Evolutionary conservation across 148 eudicot species (phyloP).

Genomic region (Diospyros lotus): DNA sequence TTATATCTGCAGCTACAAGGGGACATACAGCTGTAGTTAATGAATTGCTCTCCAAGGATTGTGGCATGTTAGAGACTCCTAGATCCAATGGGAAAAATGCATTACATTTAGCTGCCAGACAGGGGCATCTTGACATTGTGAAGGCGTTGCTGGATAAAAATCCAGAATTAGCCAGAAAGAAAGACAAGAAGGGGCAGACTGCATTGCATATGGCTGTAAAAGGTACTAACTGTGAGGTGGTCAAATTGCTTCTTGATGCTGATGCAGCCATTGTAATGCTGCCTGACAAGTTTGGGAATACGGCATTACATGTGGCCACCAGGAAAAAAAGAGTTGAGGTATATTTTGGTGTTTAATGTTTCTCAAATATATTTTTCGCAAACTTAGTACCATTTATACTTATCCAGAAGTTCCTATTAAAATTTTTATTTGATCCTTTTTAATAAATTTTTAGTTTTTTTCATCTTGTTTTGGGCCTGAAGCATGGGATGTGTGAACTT

Average conservation of each 20-base stretch:
- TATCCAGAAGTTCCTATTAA: too few species aligned
- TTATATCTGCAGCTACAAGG: constrained; percentile 66
- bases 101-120: constrained; percentile 71
- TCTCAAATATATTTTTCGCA: background rate
- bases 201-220: constrained; percentile 92
- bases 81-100: constrained; percentile 81
- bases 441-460: too few species aligned
- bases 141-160: constrained; percentile 60
- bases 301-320: constrained; percentile 83
- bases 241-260: constrained; percentile 66
- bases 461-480: too few species aligned
- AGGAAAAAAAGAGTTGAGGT: constrained; percentile 82
- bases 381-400: too few species aligned
- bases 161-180: constrained; percentile 56
- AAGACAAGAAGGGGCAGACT: constrained; percentile 79
- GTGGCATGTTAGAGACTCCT: constrained; percentile 41
- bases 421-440: too few species aligned
- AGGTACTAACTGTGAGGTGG: constrained; percentile 66
- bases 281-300: constrained; percentile 71
- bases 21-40: constrained; percentile 65
- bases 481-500: too few species aligned
- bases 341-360: constrained; percentile 11
- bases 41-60: constrained; percentile 61
- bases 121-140: constrained; percentile 70
- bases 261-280: constrained; percentile 80